Evolutionary conservation across 371 early-diverging fungal species (phyloP), one percentile per base, ranked within the genome.

Genomic region (Mortierella sp.): DNA sequence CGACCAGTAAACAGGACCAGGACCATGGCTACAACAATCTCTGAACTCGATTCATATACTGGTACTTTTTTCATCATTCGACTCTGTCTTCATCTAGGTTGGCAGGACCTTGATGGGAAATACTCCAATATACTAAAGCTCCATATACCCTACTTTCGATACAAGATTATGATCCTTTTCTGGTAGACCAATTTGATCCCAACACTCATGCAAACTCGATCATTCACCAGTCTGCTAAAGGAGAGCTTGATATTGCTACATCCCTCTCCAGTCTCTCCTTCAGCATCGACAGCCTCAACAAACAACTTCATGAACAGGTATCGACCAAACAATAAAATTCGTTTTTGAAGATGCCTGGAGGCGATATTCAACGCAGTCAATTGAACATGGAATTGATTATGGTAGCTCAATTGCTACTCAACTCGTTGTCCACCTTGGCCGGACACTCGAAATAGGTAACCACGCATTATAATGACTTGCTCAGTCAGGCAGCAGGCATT

Each of bases 261-360:
- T 89, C 93, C 2, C 84, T 94, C 2, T 87, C 93, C 12, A 92
- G 89, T 69, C 84, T 94, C 40, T 86, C 89, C 13, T 92, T 92
- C 82, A 90, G 89, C 57, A 90, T 94, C 56, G 93, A 93, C 54
- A 90, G 89, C 73, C 84, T 94, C 47, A 91, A 91, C 70, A 93
- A 92, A 69, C 91, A 93, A 57, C 88, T 94, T 7, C 91, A 92
- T 55, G 91, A 91, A n/a, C 90, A 93, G 86, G 94, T 91, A 83
- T 13, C 51, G 31, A 15, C 28, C 17, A 28, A 28, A 28, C 57
- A 40, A 19, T 22, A 32, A 57, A n/a, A 5, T 3, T 13, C n/a
- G 3, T 29, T 10, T 3, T 26, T 13, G 29, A 28, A 47, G 8
- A 0, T 22, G 47, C n/a, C 47, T n/a, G 8, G 3, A n/a, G n/a